A percentile compares a stretch with the other conserved stretches of the same genome.
phyloP scores from a whole-genome alignment of 768 basidiomycete species.

The Pleurotus eryngii region DNA sequence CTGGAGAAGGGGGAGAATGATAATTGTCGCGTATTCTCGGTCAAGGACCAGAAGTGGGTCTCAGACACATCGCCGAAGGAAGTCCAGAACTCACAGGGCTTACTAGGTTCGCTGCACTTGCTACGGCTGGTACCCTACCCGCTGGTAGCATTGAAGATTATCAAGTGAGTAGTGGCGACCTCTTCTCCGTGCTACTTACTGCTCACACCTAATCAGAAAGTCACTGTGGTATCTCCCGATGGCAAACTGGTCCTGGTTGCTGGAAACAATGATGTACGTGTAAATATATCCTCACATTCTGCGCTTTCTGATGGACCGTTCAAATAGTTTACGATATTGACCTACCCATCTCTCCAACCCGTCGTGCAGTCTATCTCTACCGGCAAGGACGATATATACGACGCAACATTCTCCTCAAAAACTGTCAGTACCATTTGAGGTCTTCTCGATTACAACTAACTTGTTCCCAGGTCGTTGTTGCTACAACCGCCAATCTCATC shows the following conservation, averaged over 20 bases:
- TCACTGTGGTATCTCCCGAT: constrained; percentile 77
- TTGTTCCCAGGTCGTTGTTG: constrained; percentile 55
- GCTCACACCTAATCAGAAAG: constrained; percentile 58
- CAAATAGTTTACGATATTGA: constrained; percentile 58
- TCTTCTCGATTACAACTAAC: constrained; percentile 1
- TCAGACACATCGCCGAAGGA: background rate
- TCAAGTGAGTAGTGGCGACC: constrained; percentile 60
- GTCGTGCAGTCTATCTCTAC: constrained; percentile 48
- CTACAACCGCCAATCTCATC: constrained; percentile 59
- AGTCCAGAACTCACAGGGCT: background rate
- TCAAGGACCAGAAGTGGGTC: constrained; percentile 58
- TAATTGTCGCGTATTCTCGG: constrained; percentile 75
- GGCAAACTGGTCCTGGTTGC: constrained; percentile 64
- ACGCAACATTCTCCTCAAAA: constrained; percentile 70
- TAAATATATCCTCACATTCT: constrained; percentile 11
- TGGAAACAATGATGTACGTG: constrained; percentile 65
- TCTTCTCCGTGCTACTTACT: constrained; percentile 9
- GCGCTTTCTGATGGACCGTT: constrained; percentile 2
- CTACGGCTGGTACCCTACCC: constrained; percentile 59
- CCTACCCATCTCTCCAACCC: constrained; percentile 56
- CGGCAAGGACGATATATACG: constrained; percentile 76
- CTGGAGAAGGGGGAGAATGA: constrained; percentile 69
- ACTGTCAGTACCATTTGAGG: constrained; percentile 39
- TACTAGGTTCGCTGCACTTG: constrained; percentile 49
- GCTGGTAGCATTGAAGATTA: constrained; percentile 69